phyloP scores from a whole-genome alignment of 352 stramenopile genomes.

The Phytophthora uliginosa region DNA sequence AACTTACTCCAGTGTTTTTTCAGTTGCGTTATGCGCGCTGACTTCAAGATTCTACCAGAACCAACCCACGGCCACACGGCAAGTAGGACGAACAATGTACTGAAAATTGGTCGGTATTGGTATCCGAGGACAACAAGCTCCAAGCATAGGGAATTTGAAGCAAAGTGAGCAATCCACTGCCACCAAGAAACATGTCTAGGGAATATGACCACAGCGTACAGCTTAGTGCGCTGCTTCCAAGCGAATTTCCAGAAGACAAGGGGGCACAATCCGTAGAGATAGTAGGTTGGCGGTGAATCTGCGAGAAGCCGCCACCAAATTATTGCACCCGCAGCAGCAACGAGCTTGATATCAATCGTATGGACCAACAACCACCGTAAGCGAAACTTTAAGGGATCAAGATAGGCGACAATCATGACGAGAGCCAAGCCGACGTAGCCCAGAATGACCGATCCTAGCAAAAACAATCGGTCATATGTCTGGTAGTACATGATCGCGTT shows the following conservation, averaged over 20 bases:
- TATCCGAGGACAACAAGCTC: conserved; percentile 74
- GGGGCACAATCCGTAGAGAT: conserved; percentile 75
- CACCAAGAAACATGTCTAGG: conserved; percentile 3
- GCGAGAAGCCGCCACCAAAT: conserved; percentile 63
- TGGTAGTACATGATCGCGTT: conserved; percentile 81
- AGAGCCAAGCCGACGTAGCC: conserved; percentile 80
- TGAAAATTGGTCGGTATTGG: conserved; percentile 59
- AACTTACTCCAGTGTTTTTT: conserved; percentile 9
- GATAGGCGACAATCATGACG: conserved; percentile 63
- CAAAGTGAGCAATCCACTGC: conserved; percentile 29
- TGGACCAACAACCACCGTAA: conserved; percentile 27
- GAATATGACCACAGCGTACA: conserved; percentile 17
- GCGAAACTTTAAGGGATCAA: conserved; percentile 42
- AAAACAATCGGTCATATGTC: conserved; percentile 84
- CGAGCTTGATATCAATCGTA: conserved; percentile 24
- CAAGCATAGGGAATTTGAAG: conserved; percentile 43
- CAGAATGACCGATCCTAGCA: conserved; percentile 69
- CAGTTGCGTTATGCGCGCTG: neutral
- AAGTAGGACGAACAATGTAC: conserved; percentile 64
- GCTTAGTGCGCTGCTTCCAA: conserved; percentile 44
- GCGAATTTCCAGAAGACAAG: conserved; percentile 78
- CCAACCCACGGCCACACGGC: conserved; percentile 43
- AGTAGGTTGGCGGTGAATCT: conserved; percentile 74
- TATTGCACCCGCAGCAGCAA: conserved; percentile 19
- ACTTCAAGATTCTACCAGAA: conserved; percentile 13